A percentile compares a stretch with the other conserved stretches of the same genome.
Conservation (phyloP, 345 rosid species). For the Crucihimalaya himalaica region DNA sequence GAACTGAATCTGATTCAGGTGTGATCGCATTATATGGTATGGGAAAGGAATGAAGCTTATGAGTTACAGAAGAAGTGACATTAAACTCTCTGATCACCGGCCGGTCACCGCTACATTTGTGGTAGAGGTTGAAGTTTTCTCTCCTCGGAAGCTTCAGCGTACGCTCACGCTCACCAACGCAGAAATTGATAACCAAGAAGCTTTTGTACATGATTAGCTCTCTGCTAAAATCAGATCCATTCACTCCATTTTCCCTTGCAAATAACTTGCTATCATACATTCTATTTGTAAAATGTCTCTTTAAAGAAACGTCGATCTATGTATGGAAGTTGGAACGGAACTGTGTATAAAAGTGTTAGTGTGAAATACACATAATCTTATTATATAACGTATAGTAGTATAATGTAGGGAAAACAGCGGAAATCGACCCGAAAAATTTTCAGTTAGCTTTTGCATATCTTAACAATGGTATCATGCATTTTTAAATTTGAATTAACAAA, state of each 20-base stretch:
- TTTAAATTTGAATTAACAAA: too few relatives aligned
- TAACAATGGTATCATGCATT: too few relatives aligned
- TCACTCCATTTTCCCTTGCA: neutral
- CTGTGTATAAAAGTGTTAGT: neutral
- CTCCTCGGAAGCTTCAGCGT: conserved; percentile 67
- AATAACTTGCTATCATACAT: neutral
- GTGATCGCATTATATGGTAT: conserved; percentile 81
- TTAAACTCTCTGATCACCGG: conserved; percentile 80
- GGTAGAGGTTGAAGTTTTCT: conserved; percentile 82
- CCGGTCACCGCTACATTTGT: conserved; percentile 79
- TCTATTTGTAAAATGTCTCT: conserved; percentile 4
- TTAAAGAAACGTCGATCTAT: neutral
- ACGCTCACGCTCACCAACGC: conserved; percentile 83
- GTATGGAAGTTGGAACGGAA: neutral
- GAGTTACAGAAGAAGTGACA: conserved; percentile 72
- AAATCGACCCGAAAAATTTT: too few relatives aligned
- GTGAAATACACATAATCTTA: neutral
- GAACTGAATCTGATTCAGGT: conserved; percentile 44
- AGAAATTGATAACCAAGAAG: conserved; percentile 53
- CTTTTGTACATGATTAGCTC: conserved; percentile 7
- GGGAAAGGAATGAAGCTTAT: conserved; percentile 85
- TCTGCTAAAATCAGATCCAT: neutral
- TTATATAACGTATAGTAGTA: too few relatives aligned
- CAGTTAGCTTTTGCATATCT: too few relatives aligned
- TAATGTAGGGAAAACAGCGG: too few relatives aligned